phyloP scores from a whole-genome alignment of 441 rosid species.

The Manihot esculenta region DNA sequence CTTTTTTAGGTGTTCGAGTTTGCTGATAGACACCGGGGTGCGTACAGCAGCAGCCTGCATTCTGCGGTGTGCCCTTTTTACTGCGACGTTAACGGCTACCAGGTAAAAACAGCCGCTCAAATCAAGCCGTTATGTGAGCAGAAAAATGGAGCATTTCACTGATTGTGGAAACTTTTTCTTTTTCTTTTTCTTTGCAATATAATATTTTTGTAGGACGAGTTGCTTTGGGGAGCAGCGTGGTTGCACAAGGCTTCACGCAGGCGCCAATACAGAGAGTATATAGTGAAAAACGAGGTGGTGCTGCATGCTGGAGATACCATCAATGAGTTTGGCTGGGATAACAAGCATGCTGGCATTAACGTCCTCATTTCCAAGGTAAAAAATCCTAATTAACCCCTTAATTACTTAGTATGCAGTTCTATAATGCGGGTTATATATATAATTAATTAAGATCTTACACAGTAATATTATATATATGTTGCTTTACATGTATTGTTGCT shows the following conservation, averaged over 20 bases:
- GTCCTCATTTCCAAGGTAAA: conserved; percentile 63
- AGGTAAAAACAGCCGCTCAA: conserved; percentile 42
- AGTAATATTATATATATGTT: neutral
- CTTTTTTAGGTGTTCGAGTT: conserved; percentile 58
- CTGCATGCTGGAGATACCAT: conserved; percentile 70
- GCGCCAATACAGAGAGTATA: conserved; percentile 47
- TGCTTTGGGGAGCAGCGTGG: conserved; percentile 83
- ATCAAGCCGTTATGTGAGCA: conserved; percentile 31
- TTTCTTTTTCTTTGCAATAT: neutral
- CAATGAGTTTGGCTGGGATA: conserved; percentile 59
- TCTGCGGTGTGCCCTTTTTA: conserved; percentile 80
- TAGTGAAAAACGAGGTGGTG: conserved; percentile 32
- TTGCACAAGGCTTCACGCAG: conserved; percentile 57
- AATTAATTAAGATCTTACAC: too few relatives aligned
- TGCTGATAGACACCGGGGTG: conserved; percentile 81
- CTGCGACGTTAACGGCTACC: conserved; percentile 87
- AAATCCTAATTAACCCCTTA: neutral
- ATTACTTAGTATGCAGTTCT: neutral
- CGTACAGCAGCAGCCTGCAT: conserved; percentile 66
- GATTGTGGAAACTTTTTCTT: too few relatives aligned
- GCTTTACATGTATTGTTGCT: conserved; percentile 16
- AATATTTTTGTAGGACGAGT: conserved; percentile 45
- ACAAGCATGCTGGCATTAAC: conserved; percentile 67
- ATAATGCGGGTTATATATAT: neutral
- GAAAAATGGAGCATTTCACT: neutral